phyloP scores from a whole-genome alignment of 2,329 filamentous ascomycete genomes.

The Ophiocordyceps camponoti-floridani region DNA sequence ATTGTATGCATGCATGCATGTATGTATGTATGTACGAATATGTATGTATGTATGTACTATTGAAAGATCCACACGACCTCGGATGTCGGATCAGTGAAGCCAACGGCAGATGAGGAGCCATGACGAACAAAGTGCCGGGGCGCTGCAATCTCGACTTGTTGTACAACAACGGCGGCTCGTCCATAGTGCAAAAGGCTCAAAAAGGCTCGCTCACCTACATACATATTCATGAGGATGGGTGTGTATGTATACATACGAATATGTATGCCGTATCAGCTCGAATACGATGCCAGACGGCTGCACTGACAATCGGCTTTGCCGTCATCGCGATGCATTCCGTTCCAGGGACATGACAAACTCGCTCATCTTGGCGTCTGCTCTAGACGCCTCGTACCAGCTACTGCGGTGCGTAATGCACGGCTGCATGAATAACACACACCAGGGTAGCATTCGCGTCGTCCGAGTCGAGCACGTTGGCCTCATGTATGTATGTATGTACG shows the following conservation, averaged over 20 bases:
- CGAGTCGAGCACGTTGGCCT: neutral
- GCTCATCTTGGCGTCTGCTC: neutral
- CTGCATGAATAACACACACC: neutral
- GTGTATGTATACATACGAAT: neutral
- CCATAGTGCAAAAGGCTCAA: no score
- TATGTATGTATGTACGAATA: no score
- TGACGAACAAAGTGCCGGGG: neutral
- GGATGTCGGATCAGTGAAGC: neutral
- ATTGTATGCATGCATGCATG: neutral
- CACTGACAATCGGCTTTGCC: neutral
- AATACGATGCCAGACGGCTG: no score
- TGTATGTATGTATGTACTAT: neutral
- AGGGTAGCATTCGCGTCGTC: neutral
- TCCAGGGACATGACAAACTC: neutral
- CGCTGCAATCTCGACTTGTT: neutral
- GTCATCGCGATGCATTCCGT: neutral
- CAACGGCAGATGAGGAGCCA: neutral
- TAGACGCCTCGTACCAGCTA: neutral
- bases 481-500: neutral
- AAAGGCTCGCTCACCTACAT: no score
- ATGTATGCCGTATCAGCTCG: neutral
- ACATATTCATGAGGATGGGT: neutral
- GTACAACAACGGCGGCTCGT: neutral
- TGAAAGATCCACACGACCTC: neutral
- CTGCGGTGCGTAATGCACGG: neutral